These are phyloP conservation scores for Ceratocystis variospora DNA, from an alignment of 2,329 filamentous ascomycete genomes.

Conservation along the genomic window DNA sequence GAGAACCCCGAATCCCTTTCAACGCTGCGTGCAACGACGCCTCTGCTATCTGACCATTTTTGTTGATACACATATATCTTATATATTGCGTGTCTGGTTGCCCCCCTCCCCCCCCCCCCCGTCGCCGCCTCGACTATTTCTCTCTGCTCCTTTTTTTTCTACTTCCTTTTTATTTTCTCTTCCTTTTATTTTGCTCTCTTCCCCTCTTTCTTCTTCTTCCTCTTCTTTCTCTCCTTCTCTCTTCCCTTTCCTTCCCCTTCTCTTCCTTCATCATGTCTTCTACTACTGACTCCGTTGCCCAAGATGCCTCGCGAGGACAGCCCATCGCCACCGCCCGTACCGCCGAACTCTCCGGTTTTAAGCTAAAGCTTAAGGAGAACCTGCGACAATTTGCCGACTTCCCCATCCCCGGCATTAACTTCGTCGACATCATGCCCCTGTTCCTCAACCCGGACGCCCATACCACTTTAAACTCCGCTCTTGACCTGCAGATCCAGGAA, in stretches of 20 bases:
- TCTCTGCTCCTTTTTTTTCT: conserved; percentile 10
- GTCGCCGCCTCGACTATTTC: conserved; percentile 3
- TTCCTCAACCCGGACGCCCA: conserved; percentile 69
- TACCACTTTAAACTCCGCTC: conserved; percentile 62
- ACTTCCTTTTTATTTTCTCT: conserved; percentile 4
- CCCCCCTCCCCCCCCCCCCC: neutral
- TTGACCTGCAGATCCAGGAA: conserved; percentile 66
- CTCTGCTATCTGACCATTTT: conserved; percentile 8
- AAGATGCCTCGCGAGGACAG: conserved; percentile 51
- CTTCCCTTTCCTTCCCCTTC: conserved; percentile 23
- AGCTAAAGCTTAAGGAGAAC: conserved; percentile 55
- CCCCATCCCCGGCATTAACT: conserved; percentile 80
- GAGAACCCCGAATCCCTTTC: neutral
- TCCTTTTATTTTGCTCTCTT: conserved; percentile 3
- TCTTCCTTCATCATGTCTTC: conserved; percentile 24
- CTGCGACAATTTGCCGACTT: conserved; percentile 86
- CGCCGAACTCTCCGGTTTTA: conserved; percentile 53
- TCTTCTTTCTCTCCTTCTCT: conserved; percentile 24
- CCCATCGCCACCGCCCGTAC: conserved; percentile 46
- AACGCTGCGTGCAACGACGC: neutral
- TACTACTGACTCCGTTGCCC: conserved; percentile 26
- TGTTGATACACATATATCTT: conserved; percentile 1
- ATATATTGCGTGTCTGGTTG: neutral
- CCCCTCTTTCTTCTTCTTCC: conserved; percentile 16
- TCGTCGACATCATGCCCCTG: conserved; percentile 95